These are phyloP conservation scores for Knufia petricola DNA, from an alignment of 2,329 filamentous ascomycete genomes.

Conservation along the genomic window DNA sequence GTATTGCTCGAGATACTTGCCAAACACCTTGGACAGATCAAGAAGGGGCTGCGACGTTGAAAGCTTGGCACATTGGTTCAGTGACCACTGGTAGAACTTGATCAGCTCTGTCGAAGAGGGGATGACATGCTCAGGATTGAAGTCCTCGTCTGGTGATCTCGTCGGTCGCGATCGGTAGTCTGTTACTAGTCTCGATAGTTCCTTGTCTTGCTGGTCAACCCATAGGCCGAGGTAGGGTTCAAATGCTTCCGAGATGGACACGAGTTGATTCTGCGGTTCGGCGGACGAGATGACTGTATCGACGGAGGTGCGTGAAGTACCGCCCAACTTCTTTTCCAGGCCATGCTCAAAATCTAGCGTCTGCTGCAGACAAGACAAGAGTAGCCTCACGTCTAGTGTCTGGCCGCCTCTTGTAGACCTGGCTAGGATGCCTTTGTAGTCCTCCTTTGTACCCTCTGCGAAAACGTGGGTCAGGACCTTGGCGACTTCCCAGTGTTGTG, in stretches of 20 bases:
- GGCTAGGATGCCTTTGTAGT: conserved; percentile 88
- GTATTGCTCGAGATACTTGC: conserved; percentile 91
- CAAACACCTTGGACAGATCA: conserved; percentile 75
- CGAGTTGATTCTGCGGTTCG: conserved; percentile 69
- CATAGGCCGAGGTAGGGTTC: conserved; percentile 94
- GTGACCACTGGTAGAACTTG: conserved; percentile 85
- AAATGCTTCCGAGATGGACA: conserved; percentile 90
- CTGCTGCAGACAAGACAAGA: conserved; percentile 84
- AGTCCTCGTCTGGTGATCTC: conserved; percentile 77
- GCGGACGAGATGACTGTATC: conserved; percentile 78
- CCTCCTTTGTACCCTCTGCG: conserved; percentile 89
- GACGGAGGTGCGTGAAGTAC: conserved; percentile 62
- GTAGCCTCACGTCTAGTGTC: conserved; percentile 77
- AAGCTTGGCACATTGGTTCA: conserved; percentile 91
- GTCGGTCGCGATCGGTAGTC: conserved; percentile 78
- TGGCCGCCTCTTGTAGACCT: conserved; percentile 73
- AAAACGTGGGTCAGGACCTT: conserved; percentile 85
- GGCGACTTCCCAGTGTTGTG: conserved; percentile 75
- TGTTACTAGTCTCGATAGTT: conserved; percentile 73
- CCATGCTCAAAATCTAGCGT: conserved; percentile 94
- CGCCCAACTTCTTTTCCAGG: conserved; percentile 73
- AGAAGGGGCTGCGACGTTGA: conserved; percentile 81
- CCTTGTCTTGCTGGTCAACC: conserved; percentile 92
- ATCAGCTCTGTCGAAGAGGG: conserved; percentile 93
- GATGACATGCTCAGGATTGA: conserved; percentile 80